A percentile compares a stretch with the other conserved stretches of the same genome.
Evolutionary conservation across 2,329 filamentous ascomycete genomes (phyloP).

Genomic region (Ceratocystis cubensis): DNA sequence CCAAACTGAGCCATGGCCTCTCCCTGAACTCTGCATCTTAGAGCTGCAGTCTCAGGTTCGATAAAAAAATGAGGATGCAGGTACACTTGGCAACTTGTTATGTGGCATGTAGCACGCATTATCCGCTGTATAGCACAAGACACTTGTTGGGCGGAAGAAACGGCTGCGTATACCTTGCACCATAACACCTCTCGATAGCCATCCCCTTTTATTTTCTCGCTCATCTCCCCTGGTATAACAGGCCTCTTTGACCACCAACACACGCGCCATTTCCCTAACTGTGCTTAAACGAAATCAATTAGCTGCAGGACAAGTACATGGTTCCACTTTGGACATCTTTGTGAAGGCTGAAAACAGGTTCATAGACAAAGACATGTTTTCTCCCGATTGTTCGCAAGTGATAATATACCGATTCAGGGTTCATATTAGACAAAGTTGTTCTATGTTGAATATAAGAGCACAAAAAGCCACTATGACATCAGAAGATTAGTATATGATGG

Average conservation of each 20-base stretch:
- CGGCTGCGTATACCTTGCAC: neutral
- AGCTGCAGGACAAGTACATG: conserved; percentile 6
- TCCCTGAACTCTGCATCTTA: neutral
- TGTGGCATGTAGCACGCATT: neutral
- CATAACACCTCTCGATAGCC: neutral
- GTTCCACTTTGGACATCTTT: conserved; percentile 8
- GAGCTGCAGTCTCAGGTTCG: neutral
- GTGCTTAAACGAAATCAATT: conserved; percentile 21
- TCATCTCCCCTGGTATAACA: neutral
- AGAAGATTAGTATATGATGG: neutral
- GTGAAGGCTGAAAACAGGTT: neutral
- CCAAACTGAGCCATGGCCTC: neutral
- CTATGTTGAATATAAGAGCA: no score
- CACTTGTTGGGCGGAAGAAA: neutral
- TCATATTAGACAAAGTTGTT: neutral
- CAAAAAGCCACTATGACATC: no score
- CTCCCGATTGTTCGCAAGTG: neutral
- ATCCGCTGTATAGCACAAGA: neutral
- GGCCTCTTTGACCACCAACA: neutral
- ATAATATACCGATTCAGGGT: neutral
- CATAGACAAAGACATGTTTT: neutral
- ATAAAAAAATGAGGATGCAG: neutral
- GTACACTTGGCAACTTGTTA: neutral
- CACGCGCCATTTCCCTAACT: conserved; percentile 3
- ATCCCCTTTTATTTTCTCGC: neutral